Conservation (phyloP, 352 stramenopile species). For the Phytophthora pistaciae region DNA sequence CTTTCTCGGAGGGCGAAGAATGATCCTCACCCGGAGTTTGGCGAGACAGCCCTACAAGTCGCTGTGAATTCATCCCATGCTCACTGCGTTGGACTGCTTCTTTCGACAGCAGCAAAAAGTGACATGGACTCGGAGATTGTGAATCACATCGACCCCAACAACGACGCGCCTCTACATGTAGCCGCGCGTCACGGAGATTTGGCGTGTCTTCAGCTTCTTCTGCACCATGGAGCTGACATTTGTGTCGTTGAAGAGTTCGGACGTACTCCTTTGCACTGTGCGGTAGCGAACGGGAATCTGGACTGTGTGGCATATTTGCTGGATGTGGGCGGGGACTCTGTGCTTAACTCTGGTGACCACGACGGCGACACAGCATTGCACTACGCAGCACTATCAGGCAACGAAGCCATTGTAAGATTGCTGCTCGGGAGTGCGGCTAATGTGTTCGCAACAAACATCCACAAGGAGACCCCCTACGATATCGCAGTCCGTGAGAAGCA, state of each 20-base stretch:
- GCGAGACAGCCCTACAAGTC: constrained; percentile 82
- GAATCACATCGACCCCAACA: constrained; percentile 86
- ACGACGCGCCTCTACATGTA: constrained; percentile 84
- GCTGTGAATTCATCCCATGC: constrained; percentile 71
- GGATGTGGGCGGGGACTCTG: constrained; percentile 84
- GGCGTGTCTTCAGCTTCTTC: constrained; percentile 71
- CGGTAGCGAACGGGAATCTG: constrained; percentile 61
- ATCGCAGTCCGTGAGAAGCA: constrained; percentile 65
- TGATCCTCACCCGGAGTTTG: constrained; percentile 87
- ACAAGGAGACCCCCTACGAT: constrained; percentile 74
- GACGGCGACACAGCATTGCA: constrained; percentile 84
- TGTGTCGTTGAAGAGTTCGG: constrained; percentile 86
- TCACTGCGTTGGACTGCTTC: constrained; percentile 66
- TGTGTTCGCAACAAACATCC: constrained; percentile 65
- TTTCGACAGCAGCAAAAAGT: constrained; percentile 82
- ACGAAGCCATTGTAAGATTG: constrained; percentile 72
- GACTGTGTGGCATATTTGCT: constrained; percentile 86
- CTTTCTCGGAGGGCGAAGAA: constrained; percentile 84
- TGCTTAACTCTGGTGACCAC: constrained; percentile 81
- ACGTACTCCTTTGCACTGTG: constrained; percentile 82
- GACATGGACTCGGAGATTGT: constrained; percentile 91
- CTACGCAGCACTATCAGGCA: constrained; percentile 71
- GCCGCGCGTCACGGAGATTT: constrained; percentile 76
- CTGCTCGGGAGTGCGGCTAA: constrained; percentile 82
- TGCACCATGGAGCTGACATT: constrained; percentile 85